A percentile compares a stretch with the other conserved stretches of the same genome.
Evolutionary conservation across 768 basidiomycete species (phyloP).

Genomic region (Baorangia bicolor): DNA sequence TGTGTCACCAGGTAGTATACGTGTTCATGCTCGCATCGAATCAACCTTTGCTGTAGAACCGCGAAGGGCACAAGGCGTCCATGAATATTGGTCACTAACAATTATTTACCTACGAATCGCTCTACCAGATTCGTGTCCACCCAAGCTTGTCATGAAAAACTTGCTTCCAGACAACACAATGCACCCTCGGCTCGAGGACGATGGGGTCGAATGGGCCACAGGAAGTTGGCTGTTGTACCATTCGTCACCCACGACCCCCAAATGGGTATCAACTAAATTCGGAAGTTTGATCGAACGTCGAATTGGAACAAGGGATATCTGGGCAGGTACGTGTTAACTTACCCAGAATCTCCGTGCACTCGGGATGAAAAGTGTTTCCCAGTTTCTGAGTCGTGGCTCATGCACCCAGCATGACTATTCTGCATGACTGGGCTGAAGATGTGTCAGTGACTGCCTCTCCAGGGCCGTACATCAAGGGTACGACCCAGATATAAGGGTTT

Average conservation of each 20-base stretch:
- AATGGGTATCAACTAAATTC: neutral
- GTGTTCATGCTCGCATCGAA: neutral
- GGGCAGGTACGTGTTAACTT: neutral
- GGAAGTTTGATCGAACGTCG: neutral
- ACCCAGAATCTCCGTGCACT: neutral
- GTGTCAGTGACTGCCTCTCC: neutral
- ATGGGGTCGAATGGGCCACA: neutral
- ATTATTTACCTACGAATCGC: neutral
- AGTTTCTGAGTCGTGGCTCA: neutral
- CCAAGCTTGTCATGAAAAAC: neutral
- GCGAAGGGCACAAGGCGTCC: neutral
- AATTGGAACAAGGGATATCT: neutral
- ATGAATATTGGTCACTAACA: neutral
- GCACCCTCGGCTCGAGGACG: neutral
- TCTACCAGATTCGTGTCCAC: neutral
- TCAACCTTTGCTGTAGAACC: neutral
- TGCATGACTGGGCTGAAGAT: neutral
- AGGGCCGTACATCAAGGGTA: neutral
- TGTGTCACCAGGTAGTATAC: neutral
- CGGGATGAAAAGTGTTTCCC: neutral
- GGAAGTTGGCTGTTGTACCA: neutral
- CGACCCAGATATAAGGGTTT: constrained; percentile 3
- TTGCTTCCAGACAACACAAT: neutral
- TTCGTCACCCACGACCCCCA: neutral
- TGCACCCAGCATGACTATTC: neutral